Evolutionary conservation across 2,329 filamentous ascomycete species (phyloP), one percentile per base, ranked within the genome.

Genomic region (Aspergillus melleus): DNA sequence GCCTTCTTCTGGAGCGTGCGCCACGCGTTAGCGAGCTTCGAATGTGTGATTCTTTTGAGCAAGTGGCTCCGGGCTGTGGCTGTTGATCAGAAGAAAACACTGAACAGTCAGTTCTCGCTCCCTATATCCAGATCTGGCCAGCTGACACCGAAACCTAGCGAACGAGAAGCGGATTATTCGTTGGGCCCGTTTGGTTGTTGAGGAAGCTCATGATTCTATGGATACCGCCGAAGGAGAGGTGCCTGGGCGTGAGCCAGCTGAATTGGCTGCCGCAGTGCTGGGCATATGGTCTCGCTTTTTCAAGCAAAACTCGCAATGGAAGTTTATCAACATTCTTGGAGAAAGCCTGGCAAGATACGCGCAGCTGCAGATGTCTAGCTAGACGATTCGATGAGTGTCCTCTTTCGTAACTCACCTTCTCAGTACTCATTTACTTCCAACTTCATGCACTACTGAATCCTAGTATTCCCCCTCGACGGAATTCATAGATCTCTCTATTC

Each of bases 1-100:
- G 52, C 52, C 6, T 54, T 54, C 32, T 20, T 54, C 32, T 54
- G 52, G 52, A 54, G 52, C n/a, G 36, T 54, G n/a, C 52, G 22
- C 2, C 52, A 54, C 16, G n/a, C 52, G 12, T 36, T 54, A 12
- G 8, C n/a, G 10, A 26, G 52, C 12, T 26, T 54, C 6, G 52
- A 54, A 22, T 54, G 16, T 44, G 52, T 26, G 20, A 22, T 54
- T 12, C 22, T 54, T 11, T 9, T 54, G 16, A 54, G 36, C 22
- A 54, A 54, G 42, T 54, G 52, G 52, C 29, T 54, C 12, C 32
- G 22, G 32, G 32, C 49, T 20, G 20, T 51, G 49, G 49, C 49
- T 22, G 49, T 16, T 10, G 49, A 51, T 6, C 44, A 36, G 32
- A 36, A 14, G 1, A 12, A 12, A 36, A 11, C 32, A 14, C 32